Evolutionary conservation across 495 filamentous ascomycete genomes (phyloP).

Genomic region (Gamarada debralockiae): DNA sequence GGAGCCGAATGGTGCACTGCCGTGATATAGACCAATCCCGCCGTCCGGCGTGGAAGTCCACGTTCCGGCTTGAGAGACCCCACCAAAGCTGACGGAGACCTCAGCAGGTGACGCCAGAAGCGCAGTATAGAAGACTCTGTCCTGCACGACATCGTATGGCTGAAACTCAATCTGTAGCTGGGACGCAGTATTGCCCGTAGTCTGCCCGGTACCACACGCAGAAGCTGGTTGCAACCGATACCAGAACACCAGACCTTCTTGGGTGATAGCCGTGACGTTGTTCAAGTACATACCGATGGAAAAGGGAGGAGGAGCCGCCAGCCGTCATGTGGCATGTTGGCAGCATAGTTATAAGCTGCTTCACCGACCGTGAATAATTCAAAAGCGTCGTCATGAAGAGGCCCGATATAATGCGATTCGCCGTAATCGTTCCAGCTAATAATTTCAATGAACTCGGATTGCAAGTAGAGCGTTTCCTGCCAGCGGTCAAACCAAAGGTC

Average conservation of each 20-base stretch:
- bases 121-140: neutral
- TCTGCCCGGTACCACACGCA: neutral
- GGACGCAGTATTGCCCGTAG: slow-evolving; percentile 5
- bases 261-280: neutral
- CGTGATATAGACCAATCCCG: too few species aligned
- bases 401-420: slow-evolving; percentile 58
- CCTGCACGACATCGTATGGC: neutral
- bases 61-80: too few species aligned
- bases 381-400: slow-evolving; percentile 29
- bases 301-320: slow-evolving; percentile 50
- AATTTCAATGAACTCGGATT: slow-evolving; percentile 50
- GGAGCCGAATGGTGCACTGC: too few species aligned
- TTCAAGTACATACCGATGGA: slow-evolving; percentile 49
- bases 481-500: slow-evolving; percentile 65
- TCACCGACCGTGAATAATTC: slow-evolving; percentile 24
- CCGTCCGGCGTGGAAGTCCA: too few species aligned
- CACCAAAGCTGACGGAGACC: too few species aligned
- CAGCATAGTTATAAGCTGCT: slow-evolving; percentile 29
- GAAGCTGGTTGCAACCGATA: neutral
- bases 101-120: too few species aligned
- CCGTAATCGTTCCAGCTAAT: slow-evolving; percentile 63
- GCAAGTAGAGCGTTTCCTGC: slow-evolving; percentile 46
- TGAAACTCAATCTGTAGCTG: neutral
- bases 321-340: slow-evolving; percentile 45
- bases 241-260: neutral